These are phyloP conservation scores for Dryadomyces quercus-mongolicae DNA, from an alignment of 2,329 filamentous ascomycete genomes.

Conservation along the genomic window DNA sequence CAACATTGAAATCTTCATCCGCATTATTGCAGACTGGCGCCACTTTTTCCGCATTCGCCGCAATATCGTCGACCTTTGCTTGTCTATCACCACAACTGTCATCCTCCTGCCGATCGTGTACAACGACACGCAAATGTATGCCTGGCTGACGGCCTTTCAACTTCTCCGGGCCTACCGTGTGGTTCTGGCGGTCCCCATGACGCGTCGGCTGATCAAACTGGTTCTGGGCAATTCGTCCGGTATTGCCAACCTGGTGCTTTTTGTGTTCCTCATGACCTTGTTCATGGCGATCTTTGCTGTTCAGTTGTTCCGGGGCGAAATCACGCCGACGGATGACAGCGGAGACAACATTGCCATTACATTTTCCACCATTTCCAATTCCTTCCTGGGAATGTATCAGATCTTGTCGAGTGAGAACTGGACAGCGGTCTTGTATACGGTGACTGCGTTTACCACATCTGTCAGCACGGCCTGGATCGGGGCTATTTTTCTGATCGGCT, in stretches of 20 bases:
- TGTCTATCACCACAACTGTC: conserved; percentile 71
- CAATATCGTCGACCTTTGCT: conserved; percentile 68
- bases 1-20: conserved; percentile 68
- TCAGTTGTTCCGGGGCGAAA: conserved; percentile 82
- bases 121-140: conserved; percentile 58
- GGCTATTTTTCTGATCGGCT: conserved; percentile 79
- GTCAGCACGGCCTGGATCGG: conserved; percentile 82
- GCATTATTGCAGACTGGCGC: conserved; percentile 69
- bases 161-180: conserved; percentile 86
- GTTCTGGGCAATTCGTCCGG: conserved; percentile 86
- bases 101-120: conserved; percentile 79
- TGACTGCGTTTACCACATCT: conserved; percentile 54
- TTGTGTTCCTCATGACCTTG: conserved; percentile 92
- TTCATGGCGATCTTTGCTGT: conserved; percentile 86
- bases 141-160: conserved; percentile 87
- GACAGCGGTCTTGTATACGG: conserved; percentile 76
- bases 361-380: conserved; percentile 87
- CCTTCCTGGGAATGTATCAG: conserved; percentile 96
- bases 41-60: conserved; percentile 60
- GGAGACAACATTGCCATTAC: conserved; percentile 57
- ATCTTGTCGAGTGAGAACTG: conserved; percentile 93
- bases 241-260: conserved; percentile 88
- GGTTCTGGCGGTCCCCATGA: conserved; percentile 79
- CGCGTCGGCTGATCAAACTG: conserved; percentile 70
- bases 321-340: conserved; percentile 50